A percentile compares a stretch with the other conserved stretches of the same genome.
phyloP scores from a whole-genome alignment of 1,139 yeast genomes.

The Candida pseudocylindracea region DNA sequence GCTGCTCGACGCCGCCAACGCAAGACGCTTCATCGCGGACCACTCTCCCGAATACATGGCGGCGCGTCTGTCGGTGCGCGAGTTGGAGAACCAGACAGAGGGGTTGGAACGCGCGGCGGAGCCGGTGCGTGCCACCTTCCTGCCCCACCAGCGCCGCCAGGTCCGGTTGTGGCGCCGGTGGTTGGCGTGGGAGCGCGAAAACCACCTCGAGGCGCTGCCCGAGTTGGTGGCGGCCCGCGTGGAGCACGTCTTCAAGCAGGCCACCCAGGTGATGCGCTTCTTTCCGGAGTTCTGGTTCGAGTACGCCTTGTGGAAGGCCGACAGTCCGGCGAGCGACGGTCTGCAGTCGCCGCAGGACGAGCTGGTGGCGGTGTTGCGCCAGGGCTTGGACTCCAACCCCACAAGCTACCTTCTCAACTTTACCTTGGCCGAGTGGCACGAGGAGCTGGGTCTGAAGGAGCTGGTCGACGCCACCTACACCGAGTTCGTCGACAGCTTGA shows the following conservation, averaged over 20 bases:
- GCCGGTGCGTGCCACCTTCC: not conserved
- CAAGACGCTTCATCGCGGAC: constrained; percentile 72
- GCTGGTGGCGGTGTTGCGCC: constrained; percentile 13
- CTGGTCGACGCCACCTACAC: constrained; percentile 31
- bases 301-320: constrained; percentile 16
- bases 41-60: constrained; percentile 75
- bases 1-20: constrained; percentile 37
- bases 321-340: constrained; percentile 10
- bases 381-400: constrained; percentile 48
- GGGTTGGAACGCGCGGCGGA: not conserved
- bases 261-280: constrained; percentile 45
- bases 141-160: constrained; percentile 8
- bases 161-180: constrained; percentile 43
- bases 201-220: constrained; percentile 39
- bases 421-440: constrained; percentile 50
- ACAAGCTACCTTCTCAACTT: constrained; percentile 44
- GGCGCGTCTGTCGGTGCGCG: constrained; percentile 61
- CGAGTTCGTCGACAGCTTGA: constrained; percentile 19
- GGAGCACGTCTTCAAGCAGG: constrained; percentile 54
- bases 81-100: constrained; percentile 35
- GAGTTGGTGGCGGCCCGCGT: constrained; percentile 30
- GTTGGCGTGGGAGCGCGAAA: constrained; percentile 60
- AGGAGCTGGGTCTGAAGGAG: constrained; percentile 27
- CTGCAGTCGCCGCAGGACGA: too few species aligned
- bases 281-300: constrained; percentile 79